Base-by-base conservation (phyloP, 2,329 filamentous ascomycete species). In the Monilinia fructigena region DNA sequence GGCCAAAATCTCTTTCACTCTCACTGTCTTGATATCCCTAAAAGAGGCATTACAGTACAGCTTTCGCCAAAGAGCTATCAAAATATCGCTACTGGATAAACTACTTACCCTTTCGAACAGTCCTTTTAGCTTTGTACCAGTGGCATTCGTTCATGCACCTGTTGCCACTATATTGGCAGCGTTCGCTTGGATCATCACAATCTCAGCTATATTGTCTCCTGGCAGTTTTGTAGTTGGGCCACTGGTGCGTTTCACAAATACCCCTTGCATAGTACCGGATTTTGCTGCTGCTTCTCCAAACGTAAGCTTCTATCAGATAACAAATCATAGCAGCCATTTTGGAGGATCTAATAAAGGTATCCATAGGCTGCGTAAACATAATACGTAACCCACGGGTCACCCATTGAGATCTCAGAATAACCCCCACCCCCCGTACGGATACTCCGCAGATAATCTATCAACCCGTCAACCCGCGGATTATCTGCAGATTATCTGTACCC, bases 31-130 rank as follows among this genome's bases (percentile, higher is more conserved):
- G 11, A 26, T 58, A 20, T 23, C 38, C 16, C 16, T 58, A 4
- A 20, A 58, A 58, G 55, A 58, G 23, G 55, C 45, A 58, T 26
- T 58, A 31, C 31, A 38, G 55, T 58, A 45, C 40, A 58, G 55
- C 42, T 58, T 58, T 8, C 55, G 38, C 40, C 12, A 18, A n/a
- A 58, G 18, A 28, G 55, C 26, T 14, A 58, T 58, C 23, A 45
- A 45, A 28, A 58, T 58, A 45, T 58, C 55, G 3, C 28, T 47
- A 58, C 26, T 58, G 12, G 55, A 58, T 40, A 58, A 58, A 26
- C 4, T 58, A 8, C 45, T 58, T 11, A 58, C 55, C 11, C 38
- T 58, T n/a, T 47, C 55, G 23, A 45, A 38, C 40, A 58, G 45
- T 11, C 40, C 55, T 11, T 31, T 58, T 18, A 58, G 40, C 55